A percentile compares a stretch with the other conserved stretches of the same genome.
Conservation (phyloP, 805 yeast genomes). For the Kregervanrija delftensis region DNA sequence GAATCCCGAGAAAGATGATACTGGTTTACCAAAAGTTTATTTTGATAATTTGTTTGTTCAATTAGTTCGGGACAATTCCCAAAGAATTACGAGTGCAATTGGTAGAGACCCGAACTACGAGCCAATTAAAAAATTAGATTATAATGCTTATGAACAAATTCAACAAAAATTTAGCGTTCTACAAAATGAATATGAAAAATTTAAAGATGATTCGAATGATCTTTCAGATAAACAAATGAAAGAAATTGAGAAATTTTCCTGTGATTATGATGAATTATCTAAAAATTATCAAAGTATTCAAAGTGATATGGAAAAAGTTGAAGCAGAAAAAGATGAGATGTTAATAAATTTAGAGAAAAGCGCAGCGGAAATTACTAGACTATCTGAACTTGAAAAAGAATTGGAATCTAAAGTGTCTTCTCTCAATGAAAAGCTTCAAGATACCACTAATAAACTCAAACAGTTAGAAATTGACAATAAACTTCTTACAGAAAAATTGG, state of each 20-base stretch:
- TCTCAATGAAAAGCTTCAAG: conserved; percentile 15
- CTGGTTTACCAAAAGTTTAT: conserved; percentile 83
- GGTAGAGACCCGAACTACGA: conserved; percentile 69
- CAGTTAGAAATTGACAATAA: conserved; percentile 17
- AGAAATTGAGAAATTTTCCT: conserved; percentile 17
- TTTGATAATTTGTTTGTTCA: conserved; percentile 59
- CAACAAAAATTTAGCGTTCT: conserved; percentile 28
- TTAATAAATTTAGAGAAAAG: conserved; percentile 17
- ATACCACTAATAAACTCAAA: conserved; percentile 14
- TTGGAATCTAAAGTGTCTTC: conserved; percentile 29
- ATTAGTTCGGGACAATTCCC: conserved; percentile 61
- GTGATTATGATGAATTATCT: conserved; percentile 30
- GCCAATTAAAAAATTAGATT: conserved; percentile 61
- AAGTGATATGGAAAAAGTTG: conserved; percentile 29
- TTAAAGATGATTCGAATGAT: conserved; percentile 14
- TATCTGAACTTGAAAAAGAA: conserved; percentile 17
- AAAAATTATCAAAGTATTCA: conserved; percentile 15
- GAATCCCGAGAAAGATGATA: conserved; percentile 55
- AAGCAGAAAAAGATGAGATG: conserved; percentile 21
- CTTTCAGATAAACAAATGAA: conserved; percentile 12
- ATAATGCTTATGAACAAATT: conserved; percentile 46
- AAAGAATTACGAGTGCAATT: conserved; percentile 61
- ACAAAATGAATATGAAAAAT: conserved; percentile 10
- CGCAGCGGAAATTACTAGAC: conserved; percentile 20
- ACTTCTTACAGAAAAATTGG: conserved; percentile 25